These are phyloP conservation scores for Populus alba DNA, from an alignment of 345 rosid genomes.

Conservation along the genomic window DNA sequence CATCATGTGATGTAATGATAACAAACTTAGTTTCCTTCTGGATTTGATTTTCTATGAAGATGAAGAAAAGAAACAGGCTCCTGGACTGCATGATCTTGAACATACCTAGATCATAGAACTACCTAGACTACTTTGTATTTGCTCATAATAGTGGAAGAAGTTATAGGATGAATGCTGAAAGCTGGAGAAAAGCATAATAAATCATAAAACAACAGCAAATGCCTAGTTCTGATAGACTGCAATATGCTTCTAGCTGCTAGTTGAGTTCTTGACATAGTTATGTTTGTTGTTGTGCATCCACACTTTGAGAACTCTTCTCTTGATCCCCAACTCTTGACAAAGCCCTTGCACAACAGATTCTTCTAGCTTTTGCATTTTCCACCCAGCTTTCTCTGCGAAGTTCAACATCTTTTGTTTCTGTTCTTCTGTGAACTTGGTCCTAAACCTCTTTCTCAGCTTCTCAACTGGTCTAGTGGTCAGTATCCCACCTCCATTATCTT, in stretches of 20 bases:
- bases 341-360: conserved; percentile 46
- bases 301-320: conserved; percentile 62
- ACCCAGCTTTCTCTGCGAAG: conserved; percentile 52
- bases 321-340: conserved; percentile 51
- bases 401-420: conserved; percentile 61
- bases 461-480: conserved; percentile 5
- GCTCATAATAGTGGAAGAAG: too few relatives aligned
- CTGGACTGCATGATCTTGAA: not conserved
- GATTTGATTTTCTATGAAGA: not conserved
- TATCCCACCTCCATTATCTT: conserved; percentile 17
- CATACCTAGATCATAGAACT: not conserved
- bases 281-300: conserved; percentile 86
- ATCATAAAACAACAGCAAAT: not conserved
- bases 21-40: not conserved
- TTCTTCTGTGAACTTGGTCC: conserved; percentile 69
- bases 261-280: conserved; percentile 16
- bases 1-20: not conserved
- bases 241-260: not conserved
- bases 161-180: not conserved
- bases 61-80: not conserved
- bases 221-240: not conserved
- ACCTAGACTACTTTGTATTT: too few relatives aligned
- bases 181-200: not conserved
- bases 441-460: conserved; percentile 47
- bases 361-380: conserved; percentile 60